Evolutionary conservation across 768 basidiomycete genomes (phyloP).

Genomic region (Holtermanniella nyarrowii): DNA sequence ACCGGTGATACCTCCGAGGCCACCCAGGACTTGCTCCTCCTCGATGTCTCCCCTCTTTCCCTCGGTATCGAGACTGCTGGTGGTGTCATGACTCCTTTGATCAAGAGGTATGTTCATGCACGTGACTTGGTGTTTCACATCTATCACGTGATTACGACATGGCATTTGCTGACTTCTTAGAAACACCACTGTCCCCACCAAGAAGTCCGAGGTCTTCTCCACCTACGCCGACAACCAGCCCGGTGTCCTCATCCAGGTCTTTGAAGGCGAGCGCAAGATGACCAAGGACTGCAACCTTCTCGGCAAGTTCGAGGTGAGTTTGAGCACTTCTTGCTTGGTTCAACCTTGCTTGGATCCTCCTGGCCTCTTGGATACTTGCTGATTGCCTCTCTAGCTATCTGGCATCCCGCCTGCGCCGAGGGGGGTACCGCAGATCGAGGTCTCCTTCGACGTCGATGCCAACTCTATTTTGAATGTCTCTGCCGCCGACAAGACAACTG

Average conservation of each 20-base stretch:
- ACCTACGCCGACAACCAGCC: slow-evolving; percentile 90
- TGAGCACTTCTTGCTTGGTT: too few species aligned
- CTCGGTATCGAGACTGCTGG: slow-evolving; percentile 99
- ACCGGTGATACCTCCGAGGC: slow-evolving; percentile 91
- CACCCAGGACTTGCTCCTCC: slow-evolving; percentile 80
- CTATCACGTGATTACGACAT: too few species aligned
- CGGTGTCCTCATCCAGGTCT: slow-evolving; percentile 94
- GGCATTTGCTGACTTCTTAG: too few species aligned
- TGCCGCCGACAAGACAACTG: slow-evolving; percentile 45
- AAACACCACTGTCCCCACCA: slow-evolving; percentile 96
- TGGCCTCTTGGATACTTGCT: too few species aligned
- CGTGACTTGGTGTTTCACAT: too few species aligned
- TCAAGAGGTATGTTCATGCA: too few species aligned
- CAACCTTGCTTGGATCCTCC: too few species aligned
- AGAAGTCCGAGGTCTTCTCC: slow-evolving; percentile 95
- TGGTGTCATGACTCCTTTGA: slow-evolving; percentile 95
- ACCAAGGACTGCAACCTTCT: slow-evolving; percentile 99
- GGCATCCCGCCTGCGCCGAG: slow-evolving; percentile 47
- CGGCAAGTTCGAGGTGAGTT: slow-evolving; percentile 88
- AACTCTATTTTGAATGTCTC: slow-evolving; percentile 52
- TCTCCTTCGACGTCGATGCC: slow-evolving; percentile 55
- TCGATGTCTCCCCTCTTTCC: slow-evolving; percentile 92
- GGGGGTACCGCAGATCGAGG: slow-evolving; percentile 46
- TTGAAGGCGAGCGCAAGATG: slow-evolving; percentile 89
- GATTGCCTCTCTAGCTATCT: too few species aligned